A percentile compares a stretch with the other conserved stretches of the same genome.
These are phyloP conservation scores for Pseudonitzschia pungens DNA, from an alignment of 108 stramenopile species.

Conservation along the genomic window DNA sequence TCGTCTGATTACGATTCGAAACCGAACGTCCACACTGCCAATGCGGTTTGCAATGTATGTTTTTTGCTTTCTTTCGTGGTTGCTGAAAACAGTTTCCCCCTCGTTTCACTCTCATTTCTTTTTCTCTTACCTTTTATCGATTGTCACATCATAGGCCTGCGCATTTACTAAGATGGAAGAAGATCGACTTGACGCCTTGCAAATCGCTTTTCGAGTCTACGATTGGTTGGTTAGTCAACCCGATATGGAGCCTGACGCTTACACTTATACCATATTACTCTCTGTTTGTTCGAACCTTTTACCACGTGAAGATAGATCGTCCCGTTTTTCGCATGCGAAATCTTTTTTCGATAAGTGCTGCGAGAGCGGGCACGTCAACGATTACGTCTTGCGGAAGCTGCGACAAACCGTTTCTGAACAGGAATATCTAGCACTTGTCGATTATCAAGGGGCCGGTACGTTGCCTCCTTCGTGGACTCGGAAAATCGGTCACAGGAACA, in stretches of 20 bases:
- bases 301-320: constrained; percentile 57
- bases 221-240: constrained; percentile 67
- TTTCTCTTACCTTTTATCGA: neutral
- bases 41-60: constrained; percentile 74
- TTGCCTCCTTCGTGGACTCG: constrained; percentile 73
- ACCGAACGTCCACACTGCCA: constrained; percentile 70
- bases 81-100: neutral
- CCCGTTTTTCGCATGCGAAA: constrained; percentile 63
- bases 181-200: constrained; percentile 55
- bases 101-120: neutral
- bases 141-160: constrained; percentile 54
- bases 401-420: constrained; percentile 73
- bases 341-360: constrained; percentile 78
- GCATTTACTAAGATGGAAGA: constrained; percentile 63
- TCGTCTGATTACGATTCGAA: constrained; percentile 58
- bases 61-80: constrained; percentile 23
- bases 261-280: constrained; percentile 87
- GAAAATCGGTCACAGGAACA: constrained; percentile 28
- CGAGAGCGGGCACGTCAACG: constrained; percentile 79
- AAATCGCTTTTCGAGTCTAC: constrained; percentile 85
- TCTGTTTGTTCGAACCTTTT: constrained; percentile 86
- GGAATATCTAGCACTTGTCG: constrained; percentile 69
- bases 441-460: constrained; percentile 52
- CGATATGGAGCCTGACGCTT: constrained; percentile 83
- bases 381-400: constrained; percentile 85